phyloP scores from a whole-genome alignment of 2,329 filamentous ascomycete genomes.

The Tolypocladium inflatum region DNA sequence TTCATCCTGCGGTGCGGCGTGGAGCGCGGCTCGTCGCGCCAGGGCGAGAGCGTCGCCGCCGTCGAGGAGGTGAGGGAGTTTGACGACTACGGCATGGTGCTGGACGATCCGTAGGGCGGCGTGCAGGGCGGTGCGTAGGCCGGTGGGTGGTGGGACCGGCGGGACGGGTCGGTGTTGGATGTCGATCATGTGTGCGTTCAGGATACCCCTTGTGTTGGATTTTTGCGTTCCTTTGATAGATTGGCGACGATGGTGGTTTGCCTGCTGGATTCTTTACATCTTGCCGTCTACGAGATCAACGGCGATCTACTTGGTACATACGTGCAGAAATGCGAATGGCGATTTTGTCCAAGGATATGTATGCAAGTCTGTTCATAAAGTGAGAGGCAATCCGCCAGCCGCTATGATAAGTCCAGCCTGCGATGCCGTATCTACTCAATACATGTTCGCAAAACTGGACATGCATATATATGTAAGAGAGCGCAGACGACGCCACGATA shows the following conservation, averaged over 20 bases:
- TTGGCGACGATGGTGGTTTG: neutral
- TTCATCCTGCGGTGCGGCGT: slow-evolving; percentile 12
- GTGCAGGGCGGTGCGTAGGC: neutral
- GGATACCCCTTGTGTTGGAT: neutral
- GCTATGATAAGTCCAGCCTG: neutral
- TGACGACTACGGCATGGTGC: slow-evolving; percentile 13
- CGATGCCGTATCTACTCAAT: neutral
- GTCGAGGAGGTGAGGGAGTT: slow-evolving; percentile 17
- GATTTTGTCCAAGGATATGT: neutral
- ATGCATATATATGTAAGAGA: neutral
- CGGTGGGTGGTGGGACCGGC: too few relatives aligned
- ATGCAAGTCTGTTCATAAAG: neutral
- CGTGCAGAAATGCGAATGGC: neutral
- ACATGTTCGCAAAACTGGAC: neutral
- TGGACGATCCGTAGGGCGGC: neutral
- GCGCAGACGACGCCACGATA: neutral
- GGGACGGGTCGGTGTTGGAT: neutral
- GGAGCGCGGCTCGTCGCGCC: slow-evolving; percentile 7
- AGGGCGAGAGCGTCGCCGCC: slow-evolving; percentile 13
- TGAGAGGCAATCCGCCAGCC: neutral
- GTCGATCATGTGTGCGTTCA: neutral
- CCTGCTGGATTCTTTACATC: too few relatives aligned
- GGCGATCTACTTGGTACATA: too few relatives aligned
- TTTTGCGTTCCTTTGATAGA: neutral
- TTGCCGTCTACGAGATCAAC: too few relatives aligned